Conservation (phyloP, 2,329 filamentous ascomycete genomes). For the Sporothrix mexicana region DNA sequence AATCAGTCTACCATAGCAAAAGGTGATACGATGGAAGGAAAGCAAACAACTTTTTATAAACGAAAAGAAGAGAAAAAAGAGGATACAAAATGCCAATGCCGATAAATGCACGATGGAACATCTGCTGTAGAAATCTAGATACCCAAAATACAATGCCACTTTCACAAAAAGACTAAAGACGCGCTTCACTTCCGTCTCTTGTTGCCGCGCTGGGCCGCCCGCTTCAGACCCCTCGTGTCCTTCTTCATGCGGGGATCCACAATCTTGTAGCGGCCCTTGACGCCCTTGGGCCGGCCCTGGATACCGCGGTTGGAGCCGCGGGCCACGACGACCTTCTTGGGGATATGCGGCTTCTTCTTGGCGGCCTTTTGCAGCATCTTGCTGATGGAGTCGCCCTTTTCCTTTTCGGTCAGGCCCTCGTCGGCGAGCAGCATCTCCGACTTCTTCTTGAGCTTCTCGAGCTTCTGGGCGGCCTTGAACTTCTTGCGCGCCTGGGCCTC, state of each 20-base stretch:
- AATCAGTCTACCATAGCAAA: slow-evolving; percentile 42
- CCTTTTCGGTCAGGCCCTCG: slow-evolving; percentile 91
- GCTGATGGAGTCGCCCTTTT: slow-evolving; percentile 85
- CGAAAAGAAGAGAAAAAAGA: slow-evolving; percentile 7
- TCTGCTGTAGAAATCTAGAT: slow-evolving; percentile 18
- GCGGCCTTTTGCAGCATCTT: slow-evolving; percentile 81
- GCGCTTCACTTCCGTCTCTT: slow-evolving; percentile 28
- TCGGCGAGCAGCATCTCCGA: slow-evolving; percentile 87
- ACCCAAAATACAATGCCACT: neutral
- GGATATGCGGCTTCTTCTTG: slow-evolving; percentile 83
- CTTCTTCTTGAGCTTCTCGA: slow-evolving; percentile 98
- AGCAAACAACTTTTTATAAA: slow-evolving; percentile 17
- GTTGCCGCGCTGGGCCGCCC: slow-evolving; percentile 70
- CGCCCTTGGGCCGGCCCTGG: slow-evolving; percentile 78
- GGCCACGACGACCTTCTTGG: slow-evolving; percentile 88
- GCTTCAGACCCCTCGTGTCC: slow-evolving; percentile 87
- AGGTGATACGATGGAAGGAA: neutral
- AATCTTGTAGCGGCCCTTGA: slow-evolving; percentile 97
- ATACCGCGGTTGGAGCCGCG: slow-evolving; percentile 83
- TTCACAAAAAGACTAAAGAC: slow-evolving; percentile 1
- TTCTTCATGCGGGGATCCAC: slow-evolving; percentile 96
- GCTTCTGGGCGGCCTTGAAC: slow-evolving; percentile 84
- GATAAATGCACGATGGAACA: slow-evolving; percentile 21
- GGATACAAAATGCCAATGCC: slow-evolving; percentile 25
- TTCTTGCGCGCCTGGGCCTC: slow-evolving; percentile 98